phyloP scores from a whole-genome alignment of 768 basidiomycete species.

The Auricularia auricula-judae region DNA sequence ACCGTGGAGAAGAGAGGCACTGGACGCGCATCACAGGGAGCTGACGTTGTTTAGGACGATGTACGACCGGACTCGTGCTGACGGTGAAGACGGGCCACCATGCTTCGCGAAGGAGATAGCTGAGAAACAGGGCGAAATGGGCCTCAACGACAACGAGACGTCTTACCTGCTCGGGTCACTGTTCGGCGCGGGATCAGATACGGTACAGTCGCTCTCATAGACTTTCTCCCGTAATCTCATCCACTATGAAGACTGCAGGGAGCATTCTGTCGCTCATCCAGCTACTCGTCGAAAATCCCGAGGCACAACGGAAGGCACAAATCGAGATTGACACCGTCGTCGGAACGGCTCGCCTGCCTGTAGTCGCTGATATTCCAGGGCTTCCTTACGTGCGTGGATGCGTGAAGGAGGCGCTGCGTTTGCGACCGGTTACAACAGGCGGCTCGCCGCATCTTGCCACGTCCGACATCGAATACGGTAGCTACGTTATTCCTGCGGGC shows the following conservation, averaged over 20 bases:
- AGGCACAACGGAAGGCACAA: constrained; percentile 39
- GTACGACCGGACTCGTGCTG: constrained; percentile 31
- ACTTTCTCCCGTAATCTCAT: background rate
- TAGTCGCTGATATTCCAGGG: constrained; percentile 26
- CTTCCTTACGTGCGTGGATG: constrained; percentile 31
- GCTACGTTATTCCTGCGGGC: constrained; percentile 30
- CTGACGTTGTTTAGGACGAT: constrained; percentile 43
- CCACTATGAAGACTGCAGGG: constrained; percentile 32
- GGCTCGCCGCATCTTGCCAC: constrained; percentile 53
- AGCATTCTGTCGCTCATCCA: constrained; percentile 46
- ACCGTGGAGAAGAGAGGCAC: constrained; percentile 47
- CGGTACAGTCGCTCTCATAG: constrained; percentile 19
- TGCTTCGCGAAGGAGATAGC: constrained; percentile 50
- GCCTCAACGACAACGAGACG: constrained; percentile 43
- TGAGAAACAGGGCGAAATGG: constrained; percentile 41
- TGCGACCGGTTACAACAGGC: constrained; percentile 28
- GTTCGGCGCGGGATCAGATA: constrained; percentile 59
- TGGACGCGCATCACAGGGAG: constrained; percentile 46
- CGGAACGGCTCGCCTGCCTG: constrained; percentile 32
- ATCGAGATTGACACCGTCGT: constrained; percentile 43
- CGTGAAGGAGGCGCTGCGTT: constrained; percentile 29
- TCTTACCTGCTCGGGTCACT: constrained; percentile 54
- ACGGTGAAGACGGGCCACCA: constrained; percentile 20
- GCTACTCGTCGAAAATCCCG: constrained; percentile 45
- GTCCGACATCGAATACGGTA: constrained; percentile 39